Evolutionary conservation across 2,329 filamentous ascomycete genomes (phyloP).

Genomic region (Cytospora mali): DNA sequence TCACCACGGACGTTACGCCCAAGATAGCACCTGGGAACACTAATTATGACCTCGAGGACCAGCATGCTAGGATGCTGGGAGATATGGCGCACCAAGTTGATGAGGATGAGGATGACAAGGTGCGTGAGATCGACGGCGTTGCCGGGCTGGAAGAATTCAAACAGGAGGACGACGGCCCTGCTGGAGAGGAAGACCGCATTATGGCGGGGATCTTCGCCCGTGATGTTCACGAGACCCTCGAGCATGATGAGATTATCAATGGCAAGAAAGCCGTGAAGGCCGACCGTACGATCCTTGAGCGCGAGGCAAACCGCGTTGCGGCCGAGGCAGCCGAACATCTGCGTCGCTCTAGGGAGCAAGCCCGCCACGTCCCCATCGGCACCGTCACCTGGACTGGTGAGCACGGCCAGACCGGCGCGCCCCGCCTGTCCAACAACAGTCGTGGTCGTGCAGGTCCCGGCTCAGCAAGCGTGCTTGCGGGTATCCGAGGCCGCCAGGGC

Average conservation of each 20-base stretch:
- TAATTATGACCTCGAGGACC: conserved; percentile 26
- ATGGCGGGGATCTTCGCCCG: conserved; percentile 88
- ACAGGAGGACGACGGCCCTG: conserved; percentile 49
- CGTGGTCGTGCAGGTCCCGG: conserved; percentile 55
- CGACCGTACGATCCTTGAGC: conserved; percentile 76
- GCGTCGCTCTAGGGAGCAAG: conserved; percentile 70
- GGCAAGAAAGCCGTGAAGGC: conserved; percentile 72
- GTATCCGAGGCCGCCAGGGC: conserved; percentile 60
- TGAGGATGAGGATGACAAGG: conserved; percentile 35
- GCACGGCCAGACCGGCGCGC: conserved; percentile 75
- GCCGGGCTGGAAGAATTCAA: conserved; percentile 67
- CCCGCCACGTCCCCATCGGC: conserved; percentile 73
- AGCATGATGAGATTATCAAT: conserved; percentile 90
- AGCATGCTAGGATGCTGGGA: conserved; percentile 19
- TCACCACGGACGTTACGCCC: conserved; percentile 44
- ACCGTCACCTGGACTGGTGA: conserved; percentile 94
- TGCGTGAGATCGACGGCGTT: conserved; percentile 52
- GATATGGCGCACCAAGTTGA: conserved; percentile 27
- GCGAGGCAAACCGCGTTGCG: conserved; percentile 80
- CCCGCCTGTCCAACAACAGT: conserved; percentile 53
- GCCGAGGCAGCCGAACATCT: conserved; percentile 77
- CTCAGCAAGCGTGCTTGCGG: conserved; percentile 58
- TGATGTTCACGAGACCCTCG: conserved; percentile 85
- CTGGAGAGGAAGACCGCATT: conserved; percentile 70
- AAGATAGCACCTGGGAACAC: conserved; percentile 25